Conservation (phyloP, 164 flowering plant species). For the Vitis cinerea region DNA sequence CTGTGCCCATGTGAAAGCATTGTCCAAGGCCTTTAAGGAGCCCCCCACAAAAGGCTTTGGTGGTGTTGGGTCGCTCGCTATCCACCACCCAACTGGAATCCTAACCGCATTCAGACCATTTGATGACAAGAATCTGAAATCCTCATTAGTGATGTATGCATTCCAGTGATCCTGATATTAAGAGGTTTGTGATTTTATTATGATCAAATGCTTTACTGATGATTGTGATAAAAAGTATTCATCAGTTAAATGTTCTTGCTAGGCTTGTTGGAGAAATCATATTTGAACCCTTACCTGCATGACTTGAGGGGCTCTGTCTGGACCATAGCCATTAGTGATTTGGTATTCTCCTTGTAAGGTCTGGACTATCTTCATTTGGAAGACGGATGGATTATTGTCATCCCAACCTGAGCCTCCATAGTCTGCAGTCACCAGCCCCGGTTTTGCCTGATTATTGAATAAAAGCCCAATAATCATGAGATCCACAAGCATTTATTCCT, state of each 20-base stretch:
- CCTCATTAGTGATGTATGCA: conserved; percentile 43
- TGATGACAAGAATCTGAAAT: conserved; percentile 45
- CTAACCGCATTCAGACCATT: conserved; percentile 53
- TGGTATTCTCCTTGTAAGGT: conserved; percentile 49
- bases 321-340: conserved; percentile 63
- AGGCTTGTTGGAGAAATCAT: too few species aligned
- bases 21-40: conserved; percentile 46
- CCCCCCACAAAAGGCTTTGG: conserved; percentile 60
- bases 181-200: too few species aligned
- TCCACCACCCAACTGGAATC: conserved; percentile 74
- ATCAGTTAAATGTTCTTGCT: too few species aligned
- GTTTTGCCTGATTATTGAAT: conserved; percentile 26
- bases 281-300: conserved; percentile 32
- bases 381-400: conserved; percentile 49
- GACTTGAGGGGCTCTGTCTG: conserved; percentile 37
- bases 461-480: background rate
- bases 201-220: too few species aligned
- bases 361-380: conserved; percentile 23
- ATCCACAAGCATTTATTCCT: background rate
- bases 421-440: conserved; percentile 53
- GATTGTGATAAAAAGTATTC: too few species aligned
- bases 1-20: conserved; percentile 60
- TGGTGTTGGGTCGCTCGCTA: conserved; percentile 48
- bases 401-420: conserved; percentile 42
- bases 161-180: conserved; percentile 47